Percentiles rank a stretch among this genome's conserved stretches.
Evolutionary conservation across 345 rosid genomes (phyloP).

Genomic region (Eucalyptus erythrocorys): DNA sequence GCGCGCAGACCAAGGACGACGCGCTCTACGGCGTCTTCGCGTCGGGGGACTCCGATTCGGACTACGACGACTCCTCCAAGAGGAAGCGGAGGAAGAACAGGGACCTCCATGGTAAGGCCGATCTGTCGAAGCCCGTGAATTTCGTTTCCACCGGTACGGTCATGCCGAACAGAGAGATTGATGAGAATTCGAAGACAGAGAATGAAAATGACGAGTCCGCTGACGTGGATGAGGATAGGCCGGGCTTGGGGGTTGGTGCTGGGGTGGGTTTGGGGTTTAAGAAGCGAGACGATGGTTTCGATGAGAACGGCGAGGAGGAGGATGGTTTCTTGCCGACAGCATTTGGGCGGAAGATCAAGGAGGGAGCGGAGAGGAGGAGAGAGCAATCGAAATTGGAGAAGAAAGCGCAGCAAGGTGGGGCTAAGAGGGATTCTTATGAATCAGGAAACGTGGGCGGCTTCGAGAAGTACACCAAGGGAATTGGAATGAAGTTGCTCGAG

Average conservation of each 20-base stretch:
- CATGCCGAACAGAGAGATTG: slow-evolving; percentile 61
- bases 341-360: slow-evolving; percentile 66
- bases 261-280: slow-evolving; percentile 15
- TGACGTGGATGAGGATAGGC: slow-evolving; percentile 18
- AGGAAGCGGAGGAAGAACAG: slow-evolving; percentile 41
- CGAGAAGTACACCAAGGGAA: slow-evolving; percentile 75
- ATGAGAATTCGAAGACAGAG: slow-evolving; percentile 35
- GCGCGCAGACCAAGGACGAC: slow-evolving; percentile 61
- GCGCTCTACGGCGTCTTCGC: slow-evolving; percentile 60
- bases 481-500: slow-evolving; percentile 74
- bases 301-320: slow-evolving; percentile 13
- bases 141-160: slow-evolving; percentile 70
- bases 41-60: slow-evolving; percentile 42
- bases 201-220: slow-evolving; percentile 8
- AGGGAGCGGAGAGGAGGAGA: slow-evolving; percentile 58
- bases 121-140: slow-evolving; percentile 70
- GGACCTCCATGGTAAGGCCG: slow-evolving; percentile 34
- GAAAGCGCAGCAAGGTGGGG: slow-evolving; percentile 30
- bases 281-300: slow-evolving; percentile 2
- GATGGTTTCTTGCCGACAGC: slow-evolving; percentile 40
- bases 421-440: slow-evolving; percentile 24
- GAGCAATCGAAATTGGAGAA: slow-evolving; percentile 47
- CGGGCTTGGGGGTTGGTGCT: slow-evolving; percentile 50
- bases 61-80: slow-evolving; percentile 26
- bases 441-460: slow-evolving; percentile 45